These are phyloP conservation scores for Cystofilobasidium macerans DNA, from an alignment of 768 basidiomycete species.

Conservation along the genomic window DNA sequence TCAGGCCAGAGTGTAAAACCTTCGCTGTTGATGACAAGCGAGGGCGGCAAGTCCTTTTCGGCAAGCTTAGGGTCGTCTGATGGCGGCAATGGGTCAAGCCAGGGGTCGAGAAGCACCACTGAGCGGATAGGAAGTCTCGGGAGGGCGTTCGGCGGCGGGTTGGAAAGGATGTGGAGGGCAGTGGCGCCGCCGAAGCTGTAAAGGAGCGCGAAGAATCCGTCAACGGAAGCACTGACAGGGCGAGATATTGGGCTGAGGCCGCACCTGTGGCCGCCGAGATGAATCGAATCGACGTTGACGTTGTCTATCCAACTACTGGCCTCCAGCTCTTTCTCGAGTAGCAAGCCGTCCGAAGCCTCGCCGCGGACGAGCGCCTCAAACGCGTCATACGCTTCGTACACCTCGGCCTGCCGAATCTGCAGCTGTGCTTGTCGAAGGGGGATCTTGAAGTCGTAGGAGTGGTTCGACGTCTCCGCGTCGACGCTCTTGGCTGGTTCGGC, in stretches of 20 bases:
- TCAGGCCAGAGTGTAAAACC: slow-evolving; percentile 66
- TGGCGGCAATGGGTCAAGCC: slow-evolving; percentile 16
- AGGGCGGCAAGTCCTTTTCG: slow-evolving; percentile 33
- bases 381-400: slow-evolving; percentile 53
- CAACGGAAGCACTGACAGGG: background rate
- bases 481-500: slow-evolving; percentile 31
- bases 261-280: slow-evolving; percentile 44
- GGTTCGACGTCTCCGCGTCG: too few species aligned
- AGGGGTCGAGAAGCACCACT: slow-evolving; percentile 24
- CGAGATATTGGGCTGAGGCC: background rate
- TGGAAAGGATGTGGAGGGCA: slow-evolving; percentile 7
- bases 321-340: background rate
- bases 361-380: slow-evolving; percentile 49
- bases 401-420: slow-evolving; percentile 55
- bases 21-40: slow-evolving; percentile 66
- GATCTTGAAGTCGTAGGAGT: background rate
- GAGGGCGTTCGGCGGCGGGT: slow-evolving; percentile 11
- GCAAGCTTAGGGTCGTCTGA: slow-evolving; percentile 14
- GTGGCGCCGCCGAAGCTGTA: slow-evolving; percentile 20
- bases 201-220: background rate
- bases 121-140: slow-evolving; percentile 6
- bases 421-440: slow-evolving; percentile 58
- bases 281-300: slow-evolving; percentile 37
- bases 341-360: slow-evolving; percentile 18
- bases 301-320: slow-evolving; percentile 30